Base-by-base conservation (phyloP, 768 basidiomycete genomes). In the Exsudoporus frostii region DNA sequence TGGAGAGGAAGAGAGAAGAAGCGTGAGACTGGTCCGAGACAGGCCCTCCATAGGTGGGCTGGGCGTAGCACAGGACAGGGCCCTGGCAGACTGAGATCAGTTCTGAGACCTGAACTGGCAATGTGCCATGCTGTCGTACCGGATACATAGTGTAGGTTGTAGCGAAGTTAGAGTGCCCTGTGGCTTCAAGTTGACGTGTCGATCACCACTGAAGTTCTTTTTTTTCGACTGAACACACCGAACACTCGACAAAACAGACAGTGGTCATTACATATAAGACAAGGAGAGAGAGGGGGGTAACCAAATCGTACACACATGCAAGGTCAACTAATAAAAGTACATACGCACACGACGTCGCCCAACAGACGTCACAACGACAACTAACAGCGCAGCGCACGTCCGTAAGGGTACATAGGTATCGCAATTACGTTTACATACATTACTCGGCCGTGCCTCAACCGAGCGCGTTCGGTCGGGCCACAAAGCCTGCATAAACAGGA, bases 361-460 rank as follows among this genome's bases (percentile, higher is more conserved):
- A 4, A n/a, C 39, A 10, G 4, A 25, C 30, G 33, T 19, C 14
- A 24, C 15, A n/a, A n/a, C n/a, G n/a, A 20, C 29, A 6, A 17
- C 43, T 33, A 27, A 41, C 51, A 27, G 38, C 57, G 36, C 57
- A 33, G 22, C 45, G 10, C 32, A 36, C 43, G 29, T 14, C 11
- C 10, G n/a, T 19, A 29, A 29, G 42, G 38, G 52, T 49, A 61
- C 55, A 52, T 51, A 58, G 61, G 64, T 58, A 64, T 66, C 57
- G 47, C 64, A 6, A 45, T 57, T 55, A 63, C 43, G 50, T 56
- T n/a, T 54, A 65, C 46, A 66, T 56, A 60, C 54, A 51, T 55
- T 53, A 59, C 27, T 22, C 14, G 50, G 29, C 53, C 45, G 2
- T 30, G 27, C 3, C 34, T 38, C 22, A 15, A 45, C 55, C 54